A percentile compares a stretch with the other conserved stretches of the same genome.
phyloP scores from a whole-genome alignment of 148 eudicot species.

The Simmondsia chinensis region DNA sequence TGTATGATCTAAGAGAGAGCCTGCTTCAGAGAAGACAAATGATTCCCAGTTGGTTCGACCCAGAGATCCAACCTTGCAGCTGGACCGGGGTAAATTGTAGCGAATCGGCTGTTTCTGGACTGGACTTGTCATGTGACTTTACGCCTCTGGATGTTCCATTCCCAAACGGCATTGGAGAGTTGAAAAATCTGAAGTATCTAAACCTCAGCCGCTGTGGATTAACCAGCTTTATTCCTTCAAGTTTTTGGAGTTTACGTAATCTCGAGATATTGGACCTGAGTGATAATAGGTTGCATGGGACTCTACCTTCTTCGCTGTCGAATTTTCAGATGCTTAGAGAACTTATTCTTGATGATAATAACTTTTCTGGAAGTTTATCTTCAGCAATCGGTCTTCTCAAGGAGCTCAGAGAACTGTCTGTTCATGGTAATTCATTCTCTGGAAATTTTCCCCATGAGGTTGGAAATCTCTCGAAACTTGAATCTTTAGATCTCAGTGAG shows the following conservation, averaged over 20 bases:
- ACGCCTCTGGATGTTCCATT: constrained; percentile 49
- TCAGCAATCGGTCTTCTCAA: constrained; percentile 51
- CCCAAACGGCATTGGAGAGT: constrained; percentile 35
- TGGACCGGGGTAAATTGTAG: constrained; percentile 66
- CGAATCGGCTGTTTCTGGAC: constrained; percentile 25
- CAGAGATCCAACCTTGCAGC: constrained; percentile 45
- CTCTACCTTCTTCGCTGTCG: constrained; percentile 32
- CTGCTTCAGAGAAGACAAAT: constrained; percentile 26
- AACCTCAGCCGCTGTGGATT: constrained; percentile 68
- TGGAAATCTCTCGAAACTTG: constrained; percentile 44
- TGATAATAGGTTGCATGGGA: constrained; percentile 44
- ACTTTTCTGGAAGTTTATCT: constrained; percentile 62
- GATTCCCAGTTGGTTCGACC: constrained; percentile 58
- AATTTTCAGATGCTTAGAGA: constrained; percentile 34
- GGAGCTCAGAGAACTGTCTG: constrained; percentile 58
- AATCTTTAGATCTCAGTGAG: constrained; percentile 62
- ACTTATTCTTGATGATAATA: constrained; percentile 68
- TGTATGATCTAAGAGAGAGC: constrained; percentile 37
- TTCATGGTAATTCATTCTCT: constrained; percentile 45
- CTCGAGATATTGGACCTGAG: constrained; percentile 68
- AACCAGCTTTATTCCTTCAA: constrained; percentile 41
- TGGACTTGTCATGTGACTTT: constrained; percentile 38
- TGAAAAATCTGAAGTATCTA: constrained; percentile 45
- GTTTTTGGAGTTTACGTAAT: constrained; percentile 45
- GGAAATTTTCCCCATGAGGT: constrained; percentile 70